Percentiles rank a stretch among this genome's conserved stretches.
These are phyloP conservation scores for Xenosphaeropsis pyriputrescens DNA, from an alignment of 2,329 filamentous ascomycete genomes.

Conservation along the genomic window DNA sequence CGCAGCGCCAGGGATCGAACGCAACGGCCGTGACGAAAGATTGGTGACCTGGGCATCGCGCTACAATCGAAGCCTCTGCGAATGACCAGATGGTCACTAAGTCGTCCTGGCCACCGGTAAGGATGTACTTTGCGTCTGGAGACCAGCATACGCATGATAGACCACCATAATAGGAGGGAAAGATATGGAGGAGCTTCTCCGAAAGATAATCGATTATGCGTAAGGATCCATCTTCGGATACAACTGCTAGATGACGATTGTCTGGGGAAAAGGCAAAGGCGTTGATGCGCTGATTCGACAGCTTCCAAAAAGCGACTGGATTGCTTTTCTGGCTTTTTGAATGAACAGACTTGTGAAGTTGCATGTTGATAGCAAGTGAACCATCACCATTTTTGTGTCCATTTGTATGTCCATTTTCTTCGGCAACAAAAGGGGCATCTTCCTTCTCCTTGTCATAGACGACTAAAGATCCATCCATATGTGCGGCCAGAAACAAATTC, in stretches of 20 bases:
- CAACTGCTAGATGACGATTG: conserved; percentile 71
- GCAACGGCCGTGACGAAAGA: conserved; percentile 90
- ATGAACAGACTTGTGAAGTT: conserved; percentile 79
- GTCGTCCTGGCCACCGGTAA: conserved; percentile 93
- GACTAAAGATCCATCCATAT: conserved; percentile 80
- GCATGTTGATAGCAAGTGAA: conserved; percentile 24
- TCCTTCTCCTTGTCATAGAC: conserved; percentile 98
- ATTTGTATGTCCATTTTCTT: conserved; percentile 33
- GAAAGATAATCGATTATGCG: conserved; percentile 84
- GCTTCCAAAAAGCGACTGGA: conserved; percentile 81
- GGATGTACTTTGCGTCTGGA: conserved; percentile 86
- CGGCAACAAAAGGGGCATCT: conserved; percentile 63
- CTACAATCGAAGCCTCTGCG: conserved; percentile 69
- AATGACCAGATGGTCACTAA: conserved; percentile 92
- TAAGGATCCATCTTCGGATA: conserved; percentile 81
- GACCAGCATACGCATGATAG: conserved; percentile 94
- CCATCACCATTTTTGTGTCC: conserved; percentile 16
- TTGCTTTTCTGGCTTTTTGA: conserved; percentile 91
- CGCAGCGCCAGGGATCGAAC: conserved; percentile 95
- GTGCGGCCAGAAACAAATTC: conserved; percentile 79
- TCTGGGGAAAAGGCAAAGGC: conserved; percentile 88
- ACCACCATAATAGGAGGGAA: conserved; percentile 85
- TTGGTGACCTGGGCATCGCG: conserved; percentile 86
- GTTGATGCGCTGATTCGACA: conserved; percentile 83
- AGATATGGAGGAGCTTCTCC: conserved; percentile 78